Evolutionary conservation across 2,329 filamentous ascomycete genomes (phyloP).

Genomic region (Microcyclosporella mali): DNA sequence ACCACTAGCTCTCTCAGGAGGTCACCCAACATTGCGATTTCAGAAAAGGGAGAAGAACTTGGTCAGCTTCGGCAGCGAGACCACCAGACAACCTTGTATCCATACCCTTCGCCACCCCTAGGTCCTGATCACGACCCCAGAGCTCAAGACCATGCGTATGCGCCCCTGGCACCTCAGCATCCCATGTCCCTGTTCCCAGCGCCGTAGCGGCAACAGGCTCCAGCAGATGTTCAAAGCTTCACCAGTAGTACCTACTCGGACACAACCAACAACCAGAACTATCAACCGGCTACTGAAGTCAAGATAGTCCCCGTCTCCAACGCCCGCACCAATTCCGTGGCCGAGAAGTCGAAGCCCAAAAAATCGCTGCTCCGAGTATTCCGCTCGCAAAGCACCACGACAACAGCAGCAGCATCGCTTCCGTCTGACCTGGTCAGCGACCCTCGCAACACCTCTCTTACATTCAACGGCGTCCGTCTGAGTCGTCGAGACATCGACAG

Average conservation of each 20-base stretch:
- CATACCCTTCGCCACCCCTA: neutral
- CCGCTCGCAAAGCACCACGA: conserved; percentile 2
- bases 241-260: neutral
- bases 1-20: too few relatives aligned
- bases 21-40: too few relatives aligned
- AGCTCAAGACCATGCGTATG: neutral
- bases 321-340: too few relatives aligned
- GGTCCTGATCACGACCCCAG: neutral
- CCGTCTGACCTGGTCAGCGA: neutral
- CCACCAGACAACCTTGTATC: too few relatives aligned
- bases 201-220: too few relatives aligned
- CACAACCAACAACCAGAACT: neutral
- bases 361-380: conserved; percentile 2
- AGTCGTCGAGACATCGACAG: conserved; percentile 4
- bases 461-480: conserved; percentile 2
- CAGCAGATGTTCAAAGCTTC: neutral
- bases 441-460: neutral
- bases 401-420: neutral
- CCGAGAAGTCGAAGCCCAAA: neutral
- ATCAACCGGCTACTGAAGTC: neutral
- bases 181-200: too few relatives aligned
- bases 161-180: neutral
- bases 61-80: too few relatives aligned
- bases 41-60: too few relatives aligned
- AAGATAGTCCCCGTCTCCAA: neutral